Evolutionary conservation across 2,329 filamentous ascomycete genomes (phyloP).

Genomic region (Microdochium paspali): DNA sequence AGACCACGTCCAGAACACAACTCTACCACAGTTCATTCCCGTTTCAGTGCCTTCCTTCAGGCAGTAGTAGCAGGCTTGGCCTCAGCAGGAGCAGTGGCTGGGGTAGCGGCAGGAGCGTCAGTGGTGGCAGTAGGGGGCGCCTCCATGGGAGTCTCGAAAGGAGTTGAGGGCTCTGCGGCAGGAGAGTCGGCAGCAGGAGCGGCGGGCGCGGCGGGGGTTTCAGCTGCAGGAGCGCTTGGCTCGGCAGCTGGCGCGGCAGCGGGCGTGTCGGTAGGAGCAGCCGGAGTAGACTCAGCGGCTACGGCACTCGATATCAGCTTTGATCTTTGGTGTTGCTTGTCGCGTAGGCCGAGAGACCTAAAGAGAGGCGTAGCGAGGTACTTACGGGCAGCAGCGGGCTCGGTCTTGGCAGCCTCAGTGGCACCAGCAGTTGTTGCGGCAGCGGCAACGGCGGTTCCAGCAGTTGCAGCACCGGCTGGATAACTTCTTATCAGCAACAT

Average conservation of each 20-base stretch:
- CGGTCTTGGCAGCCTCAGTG: neutral
- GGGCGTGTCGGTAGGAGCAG: neutral
- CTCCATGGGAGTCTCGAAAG: neutral
- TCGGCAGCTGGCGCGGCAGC: neutral
- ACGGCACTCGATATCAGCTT: neutral
- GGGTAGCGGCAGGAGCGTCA: neutral
- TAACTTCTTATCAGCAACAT: neutral
- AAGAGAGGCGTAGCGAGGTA: neutral
- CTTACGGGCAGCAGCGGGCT: neutral
- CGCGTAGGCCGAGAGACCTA: neutral
- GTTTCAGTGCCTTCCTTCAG: neutral
- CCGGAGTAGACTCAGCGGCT: neutral
- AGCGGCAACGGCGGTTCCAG: neutral
- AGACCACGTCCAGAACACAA: no score
- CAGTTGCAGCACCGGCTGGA: neutral
- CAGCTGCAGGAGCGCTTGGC: neutral
- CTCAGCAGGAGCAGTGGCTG: neutral
- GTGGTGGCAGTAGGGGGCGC: neutral
- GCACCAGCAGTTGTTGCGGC: neutral
- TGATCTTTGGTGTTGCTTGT: no score
- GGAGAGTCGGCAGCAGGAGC: neutral
- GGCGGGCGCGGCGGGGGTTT: neutral
- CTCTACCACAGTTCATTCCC: no score
- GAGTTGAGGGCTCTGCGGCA: neutral
- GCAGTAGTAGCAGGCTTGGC: conserved; percentile 1